phyloP scores from a whole-genome alignment of 139 green algal species.

The Pleodorina starrii region DNA sequence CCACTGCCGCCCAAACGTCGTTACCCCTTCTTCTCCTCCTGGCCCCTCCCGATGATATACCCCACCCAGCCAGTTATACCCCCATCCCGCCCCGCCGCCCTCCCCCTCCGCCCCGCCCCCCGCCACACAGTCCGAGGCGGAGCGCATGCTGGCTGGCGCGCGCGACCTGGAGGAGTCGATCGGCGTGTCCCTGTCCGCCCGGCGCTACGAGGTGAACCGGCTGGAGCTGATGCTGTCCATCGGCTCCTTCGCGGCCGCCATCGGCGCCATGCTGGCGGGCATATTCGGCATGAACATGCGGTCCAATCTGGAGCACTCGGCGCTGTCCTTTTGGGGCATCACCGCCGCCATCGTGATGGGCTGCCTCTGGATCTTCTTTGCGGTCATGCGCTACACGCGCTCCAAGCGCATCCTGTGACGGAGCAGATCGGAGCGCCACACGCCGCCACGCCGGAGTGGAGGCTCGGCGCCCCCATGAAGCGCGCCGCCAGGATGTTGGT shows the following conservation, averaged over 20 bases:
- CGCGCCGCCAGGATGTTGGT: no score
- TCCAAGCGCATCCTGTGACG: slow-evolving; percentile 84
- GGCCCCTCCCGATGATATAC: no score
- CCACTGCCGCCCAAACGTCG: no score
- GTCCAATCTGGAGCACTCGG: slow-evolving; percentile 86
- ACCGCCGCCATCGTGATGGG: slow-evolving; percentile 82
- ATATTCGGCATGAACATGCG: slow-evolving; percentile 95
- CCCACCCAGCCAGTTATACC: no score
- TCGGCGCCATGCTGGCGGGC: slow-evolving; percentile 89
- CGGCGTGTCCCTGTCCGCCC: slow-evolving; percentile 84
- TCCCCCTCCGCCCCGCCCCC: neutral
- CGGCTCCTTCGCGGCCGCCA: slow-evolving; percentile 88
- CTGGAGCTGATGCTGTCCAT: slow-evolving; percentile 94
- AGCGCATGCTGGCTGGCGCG: slow-evolving; percentile 77
- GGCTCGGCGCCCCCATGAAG: no score
- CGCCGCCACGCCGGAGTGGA: no score
- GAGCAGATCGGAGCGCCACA: neutral
- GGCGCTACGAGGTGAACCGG: slow-evolving; percentile 89
- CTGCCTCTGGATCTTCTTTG: slow-evolving; percentile 80
- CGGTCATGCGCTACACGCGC: slow-evolving; percentile 85
- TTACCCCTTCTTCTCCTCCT: no score
- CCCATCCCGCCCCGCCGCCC: neutral
- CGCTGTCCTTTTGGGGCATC: slow-evolving; percentile 89
- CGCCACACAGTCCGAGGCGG: slow-evolving; percentile 73
- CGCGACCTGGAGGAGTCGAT: slow-evolving; percentile 95